A percentile compares a stretch with the other conserved stretches of the same genome.
Conservation (phyloP, 768 basidiomycete genomes). For the Mycena crocata region DNA sequence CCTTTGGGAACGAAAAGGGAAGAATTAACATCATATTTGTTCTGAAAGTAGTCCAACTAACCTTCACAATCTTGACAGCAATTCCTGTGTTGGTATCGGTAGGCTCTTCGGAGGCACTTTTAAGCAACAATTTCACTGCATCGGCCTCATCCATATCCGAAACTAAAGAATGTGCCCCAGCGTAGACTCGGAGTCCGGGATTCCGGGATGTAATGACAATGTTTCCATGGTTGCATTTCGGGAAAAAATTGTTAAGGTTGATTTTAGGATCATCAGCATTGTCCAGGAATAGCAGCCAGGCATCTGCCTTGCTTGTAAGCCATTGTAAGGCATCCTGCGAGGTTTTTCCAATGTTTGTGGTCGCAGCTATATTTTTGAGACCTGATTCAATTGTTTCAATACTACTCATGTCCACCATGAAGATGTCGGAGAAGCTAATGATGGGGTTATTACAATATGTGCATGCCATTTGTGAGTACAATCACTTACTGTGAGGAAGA, state of each 20-base stretch:
- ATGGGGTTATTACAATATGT: neutral
- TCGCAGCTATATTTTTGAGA: neutral
- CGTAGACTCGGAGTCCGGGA: neutral
- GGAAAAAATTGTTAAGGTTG: neutral
- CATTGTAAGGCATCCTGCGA: neutral
- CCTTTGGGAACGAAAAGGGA: neutral
- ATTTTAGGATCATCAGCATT: slow-evolving; percentile 2
- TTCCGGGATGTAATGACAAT: slow-evolving; percentile 26
- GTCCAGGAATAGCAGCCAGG: slow-evolving; percentile 2
- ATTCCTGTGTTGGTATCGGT: neutral
- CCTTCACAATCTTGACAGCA: neutral
- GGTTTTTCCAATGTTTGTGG: neutral
- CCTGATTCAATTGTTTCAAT: neutral
- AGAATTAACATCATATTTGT: too few relatives aligned
- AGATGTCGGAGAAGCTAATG: neutral
- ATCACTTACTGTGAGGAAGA: neutral
- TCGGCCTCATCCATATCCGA: neutral
- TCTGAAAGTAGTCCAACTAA: neutral
- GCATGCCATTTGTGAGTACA: neutral
- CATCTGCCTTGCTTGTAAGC: neutral
- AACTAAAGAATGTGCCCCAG: neutral
- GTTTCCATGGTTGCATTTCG: slow-evolving; percentile 13
- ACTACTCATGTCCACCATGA: neutral
- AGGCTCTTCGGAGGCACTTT: neutral
- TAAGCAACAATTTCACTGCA: neutral